Percentiles rank a stretch among this genome's conserved stretches.
phyloP scores from a whole-genome alignment of 2,329 filamentous ascomycete genomes.

The Lachnum nothofagi region DNA sequence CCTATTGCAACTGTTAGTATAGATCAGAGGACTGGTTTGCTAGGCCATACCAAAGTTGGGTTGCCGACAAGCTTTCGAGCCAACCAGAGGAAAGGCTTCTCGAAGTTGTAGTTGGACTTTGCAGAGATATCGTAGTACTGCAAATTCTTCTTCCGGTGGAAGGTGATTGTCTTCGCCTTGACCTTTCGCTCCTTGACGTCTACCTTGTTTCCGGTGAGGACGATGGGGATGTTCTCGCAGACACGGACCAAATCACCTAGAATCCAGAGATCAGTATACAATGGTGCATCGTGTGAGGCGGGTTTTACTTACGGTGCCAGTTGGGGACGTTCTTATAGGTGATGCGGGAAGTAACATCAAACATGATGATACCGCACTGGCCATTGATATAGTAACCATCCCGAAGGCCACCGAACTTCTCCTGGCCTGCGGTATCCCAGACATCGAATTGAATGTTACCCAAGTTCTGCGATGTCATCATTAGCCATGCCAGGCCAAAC shows the following conservation, averaged over 20 bases:
- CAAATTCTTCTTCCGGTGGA: constrained; percentile 99
- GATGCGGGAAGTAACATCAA: constrained; percentile 97
- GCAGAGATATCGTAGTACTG: constrained; percentile 99
- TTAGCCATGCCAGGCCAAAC: constrained; percentile 14
- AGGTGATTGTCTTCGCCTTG: constrained; percentile 99
- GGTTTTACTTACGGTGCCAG: constrained; percentile 84
- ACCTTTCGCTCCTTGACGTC: constrained; percentile 99
- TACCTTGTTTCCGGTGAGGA: constrained; percentile 98
- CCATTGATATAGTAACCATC: constrained; percentile 99
- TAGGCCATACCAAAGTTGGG: constrained; percentile 64
- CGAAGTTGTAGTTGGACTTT: constrained; percentile 99
- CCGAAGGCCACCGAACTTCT: constrained; percentile 99
- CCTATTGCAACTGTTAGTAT: constrained; percentile 47
- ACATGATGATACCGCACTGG: constrained; percentile 99
- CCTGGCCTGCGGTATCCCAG: constrained; percentile 97
- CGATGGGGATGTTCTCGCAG: constrained; percentile 98
- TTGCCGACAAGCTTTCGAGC: constrained; percentile 98
- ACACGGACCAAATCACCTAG: constrained; percentile 95
- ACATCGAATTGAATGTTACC: constrained; percentile 98
- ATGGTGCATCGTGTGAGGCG: background rate
- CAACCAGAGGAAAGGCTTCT: constrained; percentile 99
- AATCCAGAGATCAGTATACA: constrained; percentile 14
- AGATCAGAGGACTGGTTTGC: constrained; percentile 12
- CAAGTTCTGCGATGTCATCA: constrained; percentile 61
- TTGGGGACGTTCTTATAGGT: constrained; percentile 99